phyloP scores from a whole-genome alignment of 305 asterid genomes.

The Solanum aculeatissimum region DNA sequence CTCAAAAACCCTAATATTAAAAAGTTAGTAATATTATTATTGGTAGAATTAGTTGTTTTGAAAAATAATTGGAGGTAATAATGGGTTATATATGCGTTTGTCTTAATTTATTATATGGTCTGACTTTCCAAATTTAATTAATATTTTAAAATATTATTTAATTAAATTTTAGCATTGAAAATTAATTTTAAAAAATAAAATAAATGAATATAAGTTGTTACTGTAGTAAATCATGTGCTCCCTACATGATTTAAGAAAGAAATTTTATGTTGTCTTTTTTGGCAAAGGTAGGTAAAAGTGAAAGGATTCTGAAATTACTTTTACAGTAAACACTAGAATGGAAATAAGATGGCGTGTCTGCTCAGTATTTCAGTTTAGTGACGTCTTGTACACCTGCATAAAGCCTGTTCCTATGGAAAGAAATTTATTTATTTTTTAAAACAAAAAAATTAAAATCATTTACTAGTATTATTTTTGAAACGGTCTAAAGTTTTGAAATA shows the following conservation, averaged over 20 bases:
- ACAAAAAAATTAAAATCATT: neutral
- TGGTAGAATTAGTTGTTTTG: neutral
- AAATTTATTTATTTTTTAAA: neutral
- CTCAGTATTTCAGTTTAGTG: constrained; percentile 9
- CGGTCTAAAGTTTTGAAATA: neutral
- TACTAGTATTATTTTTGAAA: neutral
- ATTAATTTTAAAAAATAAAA: no score
- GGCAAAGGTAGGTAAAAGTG: constrained; percentile 4
- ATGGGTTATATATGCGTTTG: no score
- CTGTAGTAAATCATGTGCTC: constrained; percentile 5
- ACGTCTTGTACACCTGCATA: constrained; percentile 7
- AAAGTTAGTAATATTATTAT: neutral
- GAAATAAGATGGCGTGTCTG: constrained; percentile 16
- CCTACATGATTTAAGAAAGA: constrained; percentile 12
- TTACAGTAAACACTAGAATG: constrained; percentile 16
- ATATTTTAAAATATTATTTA: no score
- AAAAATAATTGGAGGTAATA: no score
- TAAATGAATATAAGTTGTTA: no score
- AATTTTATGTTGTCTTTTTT: neutral
- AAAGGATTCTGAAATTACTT: constrained; percentile 5
- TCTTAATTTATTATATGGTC: no score
- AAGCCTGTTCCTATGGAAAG: neutral
- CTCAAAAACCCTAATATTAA: neutral
- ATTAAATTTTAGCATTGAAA: no score
- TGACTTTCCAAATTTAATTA: no score